These are phyloP conservation scores for Aspergillus steynii DNA, from an alignment of 495 filamentous ascomycete species.

Conservation along the genomic window DNA sequence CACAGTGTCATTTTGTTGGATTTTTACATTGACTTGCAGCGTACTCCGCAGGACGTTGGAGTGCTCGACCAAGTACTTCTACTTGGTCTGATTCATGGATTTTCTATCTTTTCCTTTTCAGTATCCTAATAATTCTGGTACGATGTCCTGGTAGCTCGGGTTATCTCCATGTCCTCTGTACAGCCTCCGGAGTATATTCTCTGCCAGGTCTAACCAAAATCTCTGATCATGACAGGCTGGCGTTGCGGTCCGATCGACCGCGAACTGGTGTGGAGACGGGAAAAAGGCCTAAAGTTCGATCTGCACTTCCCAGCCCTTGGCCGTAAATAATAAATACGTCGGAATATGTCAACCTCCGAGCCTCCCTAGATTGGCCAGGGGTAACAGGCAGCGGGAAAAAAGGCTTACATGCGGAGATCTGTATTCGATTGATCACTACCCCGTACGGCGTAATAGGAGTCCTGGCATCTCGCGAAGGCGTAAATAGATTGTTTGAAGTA, in stretches of 20 bases:
- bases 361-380: not conserved
- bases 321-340: not conserved
- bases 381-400: conserved; percentile 1
- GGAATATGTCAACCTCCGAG: conserved; percentile 1
- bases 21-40: not conserved
- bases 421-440: not conserved
- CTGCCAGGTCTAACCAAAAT: not conserved
- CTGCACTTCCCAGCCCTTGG: conserved; percentile 13
- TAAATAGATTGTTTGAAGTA: not conserved
- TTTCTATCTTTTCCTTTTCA: too few species aligned
- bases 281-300: conserved; percentile 16
- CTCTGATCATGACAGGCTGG: conserved; percentile 9
- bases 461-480: not conserved
- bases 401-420: conserved; percentile 4
- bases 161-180: not conserved
- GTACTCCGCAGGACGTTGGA: too few species aligned
- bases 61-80: too few species aligned
- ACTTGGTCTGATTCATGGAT: too few species aligned
- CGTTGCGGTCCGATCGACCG: conserved; percentile 19
- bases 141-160: too few species aligned
- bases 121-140: too few species aligned
- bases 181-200: not conserved
- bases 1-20: not conserved
- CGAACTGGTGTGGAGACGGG: conserved; percentile 22
- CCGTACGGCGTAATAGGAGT: not conserved